Evolutionary conservation across 805 yeast genomes (phyloP), one percentile per base, ranked within the genome.

Genomic region (Ogataea zsoltii): DNA sequence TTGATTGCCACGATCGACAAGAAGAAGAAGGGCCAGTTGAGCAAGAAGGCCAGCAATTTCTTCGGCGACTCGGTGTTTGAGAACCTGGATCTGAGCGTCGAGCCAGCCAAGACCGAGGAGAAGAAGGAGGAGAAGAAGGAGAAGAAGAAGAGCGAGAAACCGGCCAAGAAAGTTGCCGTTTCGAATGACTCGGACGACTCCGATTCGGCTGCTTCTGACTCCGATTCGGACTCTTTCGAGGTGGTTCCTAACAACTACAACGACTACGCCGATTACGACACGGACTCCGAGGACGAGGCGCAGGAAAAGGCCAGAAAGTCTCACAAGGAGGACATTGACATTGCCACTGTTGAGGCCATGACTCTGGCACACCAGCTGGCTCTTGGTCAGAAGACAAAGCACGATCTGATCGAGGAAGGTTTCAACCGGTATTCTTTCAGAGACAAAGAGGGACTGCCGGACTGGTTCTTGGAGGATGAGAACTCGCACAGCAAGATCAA

Each of bases 391-490:
- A 86, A 76, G 71, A 80, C 83, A 40, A 90, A 85, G 62, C 84
- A 88, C 57, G 96, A 90, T 60, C 72, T 92, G 45, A 72, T 88
- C n/a, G 89, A 90, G 59, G 97, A 94, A 58, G 97, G 97, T 33
- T 88, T 86, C 67, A 89, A 92, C 67, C 83, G 88, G 66, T 88
- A 89, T 55, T 82, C 98, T 2, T 92, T 94, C 76, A 79, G 97
- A 56, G 98, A 94, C 58, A 75, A 71, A 35, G 97, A 91, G 23
- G 89, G 90, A 12, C 73, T 94, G 44, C 99, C 99, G 1, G 90
- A 82, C n/a, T 94, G 99, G 99, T 94, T 94, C 62, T 47, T 87
- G 34, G 98, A 94, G 55, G 99, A 94, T 55, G 99, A 94, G 66
- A 80, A 78, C 61, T 74, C 73, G 60, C 97, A 92, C 70, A 83